Evolutionary conservation across 1,284 basidiomycete genomes (phyloP).

Genomic region (Chalciporus sp.): DNA sequence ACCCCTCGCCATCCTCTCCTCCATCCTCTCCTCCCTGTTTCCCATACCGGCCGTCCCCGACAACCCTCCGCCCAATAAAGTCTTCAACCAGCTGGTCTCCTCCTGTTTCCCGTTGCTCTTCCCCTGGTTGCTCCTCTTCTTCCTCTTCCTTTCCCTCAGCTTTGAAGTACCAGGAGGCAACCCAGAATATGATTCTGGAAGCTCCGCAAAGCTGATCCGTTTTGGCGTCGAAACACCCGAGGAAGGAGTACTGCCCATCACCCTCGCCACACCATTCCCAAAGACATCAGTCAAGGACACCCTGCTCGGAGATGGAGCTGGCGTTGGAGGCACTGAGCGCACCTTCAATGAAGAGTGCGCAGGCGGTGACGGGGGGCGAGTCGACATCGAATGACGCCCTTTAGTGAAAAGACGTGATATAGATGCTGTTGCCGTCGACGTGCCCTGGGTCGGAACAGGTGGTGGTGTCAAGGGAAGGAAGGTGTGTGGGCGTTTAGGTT

Average conservation of each 20-base stretch:
- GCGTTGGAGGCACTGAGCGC: constrained; percentile 33
- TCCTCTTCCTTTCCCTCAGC: constrained; percentile 29
- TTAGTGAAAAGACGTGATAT: constrained; percentile 75
- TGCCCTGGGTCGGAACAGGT: constrained; percentile 52
- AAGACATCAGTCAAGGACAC: constrained; percentile 36
- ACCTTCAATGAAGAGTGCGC: constrained; percentile 55
- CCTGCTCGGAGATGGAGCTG: constrained; percentile 34
- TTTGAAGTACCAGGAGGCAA: constrained; percentile 27
- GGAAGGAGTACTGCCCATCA: constrained; percentile 26
- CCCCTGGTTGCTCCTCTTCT: constrained; percentile 28
- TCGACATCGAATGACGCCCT: constrained; percentile 60
- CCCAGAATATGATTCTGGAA: constrained; percentile 60
- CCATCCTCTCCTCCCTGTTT: constrained; percentile 49
- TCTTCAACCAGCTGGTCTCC: constrained; percentile 49
- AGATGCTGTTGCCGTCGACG: constrained; percentile 72
- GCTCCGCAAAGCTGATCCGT: constrained; percentile 72
- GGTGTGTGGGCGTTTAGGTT: constrained; percentile 20
- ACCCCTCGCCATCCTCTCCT: constrained; percentile 49
- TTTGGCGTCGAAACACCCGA: constrained; percentile 62
- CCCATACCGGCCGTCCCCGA: constrained; percentile 24
- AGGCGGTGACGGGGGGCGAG: constrained; percentile 55
- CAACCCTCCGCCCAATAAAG: constrained; percentile 44
- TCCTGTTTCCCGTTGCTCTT: constrained; percentile 29
- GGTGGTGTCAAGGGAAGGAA: constrained; percentile 48
- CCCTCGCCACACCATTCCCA: constrained; percentile 32